Evolutionary conservation across 495 filamentous ascomycete species (phyloP).

Genomic region (Lasiosphaeris hirsuta): DNA sequence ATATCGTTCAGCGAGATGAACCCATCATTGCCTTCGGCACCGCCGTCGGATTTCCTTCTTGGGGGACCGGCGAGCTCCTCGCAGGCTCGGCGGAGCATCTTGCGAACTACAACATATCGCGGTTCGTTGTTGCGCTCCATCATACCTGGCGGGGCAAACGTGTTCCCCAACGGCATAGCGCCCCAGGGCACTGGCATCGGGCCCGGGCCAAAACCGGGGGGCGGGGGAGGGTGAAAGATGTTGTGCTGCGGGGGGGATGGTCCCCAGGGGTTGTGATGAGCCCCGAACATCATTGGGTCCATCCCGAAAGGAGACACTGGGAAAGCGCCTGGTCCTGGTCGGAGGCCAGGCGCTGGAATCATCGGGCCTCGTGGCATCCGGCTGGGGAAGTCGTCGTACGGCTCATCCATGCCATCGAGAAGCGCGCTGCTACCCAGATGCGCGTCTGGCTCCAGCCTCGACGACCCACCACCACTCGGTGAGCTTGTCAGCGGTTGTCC

Average conservation of each 20-base stretch:
- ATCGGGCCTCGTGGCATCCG: constrained; percentile 9
- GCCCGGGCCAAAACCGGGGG: constrained; percentile 22
- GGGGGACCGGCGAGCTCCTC: constrained; percentile 40
- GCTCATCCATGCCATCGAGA: constrained; percentile 72
- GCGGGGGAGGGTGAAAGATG: constrained; percentile 19
- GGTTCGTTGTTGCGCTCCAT: constrained; percentile 33
- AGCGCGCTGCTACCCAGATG: constrained; percentile 93
- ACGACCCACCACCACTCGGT: constrained; percentile 49
- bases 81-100: constrained; percentile 49
- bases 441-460: constrained; percentile 58
- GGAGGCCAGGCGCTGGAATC: constrained; percentile 22
- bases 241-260: constrained; percentile 17
- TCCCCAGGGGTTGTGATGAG: constrained; percentile 29
- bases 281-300: constrained; percentile 21
- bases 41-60: constrained; percentile 28
- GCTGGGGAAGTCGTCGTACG: constrained; percentile 24
- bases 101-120: constrained; percentile 43
- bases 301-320: constrained; percentile 25
- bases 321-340: constrained; percentile 21
- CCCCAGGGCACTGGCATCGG: constrained; percentile 28
- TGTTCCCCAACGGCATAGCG: constrained; percentile 15
- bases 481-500: constrained; percentile 33
- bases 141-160: constrained; percentile 29
- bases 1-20: constrained; percentile 68
- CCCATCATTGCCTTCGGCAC: constrained; percentile 38